Percentiles rank a stretch among this genome's conserved stretches.
These are phyloP conservation scores for Trypanosoma theileri DNA, from an alignment of 208 protist genomes.

Conservation along the genomic window DNA sequence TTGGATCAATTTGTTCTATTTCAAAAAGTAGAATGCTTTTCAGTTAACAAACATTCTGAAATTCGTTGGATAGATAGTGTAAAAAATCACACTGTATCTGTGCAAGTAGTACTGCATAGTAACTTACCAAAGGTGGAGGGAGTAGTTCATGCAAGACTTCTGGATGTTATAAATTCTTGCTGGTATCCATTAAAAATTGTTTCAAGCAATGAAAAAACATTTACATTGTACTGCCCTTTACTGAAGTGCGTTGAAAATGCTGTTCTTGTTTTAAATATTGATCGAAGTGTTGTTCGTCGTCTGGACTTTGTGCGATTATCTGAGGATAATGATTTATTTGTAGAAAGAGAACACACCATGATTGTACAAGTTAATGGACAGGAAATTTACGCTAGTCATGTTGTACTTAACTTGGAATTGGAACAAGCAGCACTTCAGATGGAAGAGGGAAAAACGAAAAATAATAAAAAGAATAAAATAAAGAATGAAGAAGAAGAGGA, in stretches of 20 bases:
- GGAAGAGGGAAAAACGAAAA: not conserved
- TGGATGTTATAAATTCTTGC: constrained; percentile 4
- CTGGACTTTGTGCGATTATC: constrained; percentile 8
- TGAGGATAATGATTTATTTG: not conserved
- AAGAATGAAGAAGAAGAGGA: not conserved
- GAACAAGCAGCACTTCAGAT: not conserved
- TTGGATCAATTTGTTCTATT: constrained; percentile 9
- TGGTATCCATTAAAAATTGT: constrained; percentile 18
- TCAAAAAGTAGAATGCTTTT: constrained; percentile 8
- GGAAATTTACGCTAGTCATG: not conserved
- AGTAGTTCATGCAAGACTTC: constrained; percentile 4
- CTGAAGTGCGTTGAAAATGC: not conserved
- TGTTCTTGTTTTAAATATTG: constrained; percentile 13
- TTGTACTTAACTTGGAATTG: constrained; percentile 1
- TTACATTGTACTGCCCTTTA: constrained; percentile 16
- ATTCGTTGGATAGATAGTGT: constrained; percentile 16
- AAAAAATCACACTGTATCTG: constrained; percentile 4
- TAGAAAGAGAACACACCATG: not conserved
- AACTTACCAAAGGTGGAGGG: not conserved
- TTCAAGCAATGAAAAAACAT: constrained; percentile 7
- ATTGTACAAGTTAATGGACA: constrained; percentile 22
- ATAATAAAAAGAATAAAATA: not conserved
- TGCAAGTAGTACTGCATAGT: not conserved
- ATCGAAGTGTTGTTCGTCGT: constrained; percentile 1
- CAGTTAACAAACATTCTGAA: not conserved